Conservation (phyloP, 1,139 yeast species). For the Taphrina communis region DNA sequence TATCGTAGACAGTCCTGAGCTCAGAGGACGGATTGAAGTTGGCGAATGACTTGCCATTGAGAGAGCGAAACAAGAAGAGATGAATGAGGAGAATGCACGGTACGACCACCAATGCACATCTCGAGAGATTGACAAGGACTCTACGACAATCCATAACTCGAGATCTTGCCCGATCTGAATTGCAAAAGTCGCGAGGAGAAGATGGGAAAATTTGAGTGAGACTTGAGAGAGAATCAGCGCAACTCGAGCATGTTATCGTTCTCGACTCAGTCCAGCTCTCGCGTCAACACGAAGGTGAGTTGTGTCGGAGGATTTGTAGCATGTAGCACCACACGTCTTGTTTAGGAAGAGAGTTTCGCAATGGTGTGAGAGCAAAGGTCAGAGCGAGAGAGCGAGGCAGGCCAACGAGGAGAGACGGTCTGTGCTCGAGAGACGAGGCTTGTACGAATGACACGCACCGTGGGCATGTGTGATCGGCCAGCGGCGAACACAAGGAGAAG, state of each 20-base stretch:
- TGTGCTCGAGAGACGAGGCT: no score
- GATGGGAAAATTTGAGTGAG: no score
- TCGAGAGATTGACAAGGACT: constrained; percentile 2
- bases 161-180: background rate
- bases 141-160: background rate
- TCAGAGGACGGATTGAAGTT: background rate
- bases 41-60: background rate
- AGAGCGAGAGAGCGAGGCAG: no score
- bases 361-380: no score
- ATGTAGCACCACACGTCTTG: no score
- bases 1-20: background rate
- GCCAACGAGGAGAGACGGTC: no score
- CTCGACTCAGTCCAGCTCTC: background rate
- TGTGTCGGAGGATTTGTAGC: no score
- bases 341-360: no score
- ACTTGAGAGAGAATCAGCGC: background rate
- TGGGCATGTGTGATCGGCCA: no score
- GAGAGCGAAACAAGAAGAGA: background rate
- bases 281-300: no score
- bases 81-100: constrained; percentile 8
- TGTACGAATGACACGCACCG: no score
- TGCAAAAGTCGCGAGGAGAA: background rate
- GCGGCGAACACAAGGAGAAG: no score
- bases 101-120: constrained; percentile 7
- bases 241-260: constrained; percentile 3